phyloP scores from a whole-genome alignment of 352 stramenopile species.

The Phytopythium kandeliae region DNA sequence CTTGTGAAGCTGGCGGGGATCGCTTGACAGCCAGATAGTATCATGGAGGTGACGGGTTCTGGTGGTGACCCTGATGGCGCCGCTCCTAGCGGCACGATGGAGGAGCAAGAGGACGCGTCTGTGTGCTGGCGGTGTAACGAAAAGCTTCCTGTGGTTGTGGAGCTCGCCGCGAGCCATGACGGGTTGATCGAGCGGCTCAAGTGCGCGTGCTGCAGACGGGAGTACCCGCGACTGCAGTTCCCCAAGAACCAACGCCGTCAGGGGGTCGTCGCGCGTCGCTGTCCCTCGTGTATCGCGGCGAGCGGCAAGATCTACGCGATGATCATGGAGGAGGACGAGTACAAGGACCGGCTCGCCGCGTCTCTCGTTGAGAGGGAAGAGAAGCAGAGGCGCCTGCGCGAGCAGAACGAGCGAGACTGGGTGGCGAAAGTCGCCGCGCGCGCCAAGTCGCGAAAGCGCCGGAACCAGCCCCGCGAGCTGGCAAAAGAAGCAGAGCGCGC shows the following conservation, averaged over 20 bases:
- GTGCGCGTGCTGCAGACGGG: constrained; percentile 4
- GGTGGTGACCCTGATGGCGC: no score
- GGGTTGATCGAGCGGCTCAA: not conserved
- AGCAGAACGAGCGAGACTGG: not conserved
- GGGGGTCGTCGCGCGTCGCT: not conserved
- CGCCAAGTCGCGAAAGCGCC: not conserved
- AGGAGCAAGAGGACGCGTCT: no score
- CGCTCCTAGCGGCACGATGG: no score
- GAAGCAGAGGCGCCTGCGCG: no score
- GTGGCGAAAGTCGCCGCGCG: not conserved
- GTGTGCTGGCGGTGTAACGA: no score
- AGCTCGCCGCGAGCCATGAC: no score
- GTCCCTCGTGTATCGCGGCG: not conserved
- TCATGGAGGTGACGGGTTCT: no score
- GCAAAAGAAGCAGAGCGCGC: not conserved
- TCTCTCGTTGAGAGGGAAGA: no score
- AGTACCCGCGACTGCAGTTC: not conserved
- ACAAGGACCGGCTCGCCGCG: not conserved
- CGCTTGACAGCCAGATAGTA: no score
- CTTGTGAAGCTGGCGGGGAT: no score
- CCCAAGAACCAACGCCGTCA: not conserved
- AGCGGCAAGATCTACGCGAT: not conserved
- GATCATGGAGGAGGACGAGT: constrained; percentile 1
- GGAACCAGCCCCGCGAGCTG: constrained; percentile 2
- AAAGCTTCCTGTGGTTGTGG: no score